Base-by-base conservation (phyloP, 2,329 filamentous ascomycete genomes). In the Penicillium sp. region DNA sequence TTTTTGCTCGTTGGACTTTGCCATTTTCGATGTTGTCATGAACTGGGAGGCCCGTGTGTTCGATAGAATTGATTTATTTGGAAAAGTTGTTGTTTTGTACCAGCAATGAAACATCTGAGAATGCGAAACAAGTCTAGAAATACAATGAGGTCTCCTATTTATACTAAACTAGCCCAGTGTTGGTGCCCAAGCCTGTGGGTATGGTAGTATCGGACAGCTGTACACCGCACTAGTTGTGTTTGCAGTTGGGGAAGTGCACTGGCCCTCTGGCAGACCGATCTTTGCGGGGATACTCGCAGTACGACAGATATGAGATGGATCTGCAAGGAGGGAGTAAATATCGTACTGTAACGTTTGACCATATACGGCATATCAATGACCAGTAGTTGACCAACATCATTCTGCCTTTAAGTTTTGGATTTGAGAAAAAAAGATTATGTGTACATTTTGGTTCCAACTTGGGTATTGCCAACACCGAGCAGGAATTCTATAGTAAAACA, bases 31-130 rank as follows among this genome's bases (percentile, higher is more conserved):
- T 58, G 35, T 43, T 54, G 37, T 57, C 41, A 50, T 58, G 62
- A 57, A 58, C 33, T 60, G 58, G 60, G 58, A 59, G 57, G 59
- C 41, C 62, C 54, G 57, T 54, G 65, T 59, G 57, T 62, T 57
- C 33, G 25, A 54, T 54, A 31, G 40, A 57, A 25, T 37, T 40
- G 51, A 23, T 42, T 54, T 31, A 13, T 43, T 25, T 41, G n/a
- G 37, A 56, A 55, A 57, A 54, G 57, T 37, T 33, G 43, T 27
- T 41, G 33, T 52, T 54, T 38, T 41, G 15, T 37, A 33, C 23
- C 2, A 9, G 7, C 38, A 25, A 29, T 31, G 29, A 6, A 52
- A 40, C 31, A 27, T 21, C n/a, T 3, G 19, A 45, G 23, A 29
- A 42, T 23, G 31, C 7, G 19, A 43, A 37, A 31, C 37, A 33